Percentiles rank a stretch among this genome's conserved stretches.
phyloP scores from a whole-genome alignment of 2,329 filamentous ascomycete species.

The Alternaria angustiovoidea region DNA sequence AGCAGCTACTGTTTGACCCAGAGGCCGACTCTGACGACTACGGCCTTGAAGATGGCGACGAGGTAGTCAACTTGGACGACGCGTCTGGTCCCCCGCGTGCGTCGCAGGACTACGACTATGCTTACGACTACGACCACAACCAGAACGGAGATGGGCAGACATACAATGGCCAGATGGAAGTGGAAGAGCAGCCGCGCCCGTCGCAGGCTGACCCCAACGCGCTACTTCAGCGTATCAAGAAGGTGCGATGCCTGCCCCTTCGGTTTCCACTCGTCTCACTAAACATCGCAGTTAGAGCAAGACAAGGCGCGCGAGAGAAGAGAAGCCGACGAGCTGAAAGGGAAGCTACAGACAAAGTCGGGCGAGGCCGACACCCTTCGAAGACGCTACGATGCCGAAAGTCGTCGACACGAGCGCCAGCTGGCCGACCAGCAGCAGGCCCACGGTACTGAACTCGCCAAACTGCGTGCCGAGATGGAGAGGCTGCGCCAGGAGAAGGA shows the following conservation, averaged over 20 bases:
- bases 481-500: slow-evolving; percentile 70
- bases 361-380: slow-evolving; percentile 81
- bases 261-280: slow-evolving; percentile 17
- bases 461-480: slow-evolving; percentile 70
- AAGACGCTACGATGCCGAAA: slow-evolving; percentile 69
- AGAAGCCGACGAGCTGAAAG: slow-evolving; percentile 40
- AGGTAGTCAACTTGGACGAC: slow-evolving; percentile 57
- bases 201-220: slow-evolving; percentile 40
- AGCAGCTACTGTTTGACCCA: slow-evolving; percentile 2
- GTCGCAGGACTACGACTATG: neutral
- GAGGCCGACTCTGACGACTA: slow-evolving; percentile 52
- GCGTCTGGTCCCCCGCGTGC: slow-evolving; percentile 10
- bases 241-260: slow-evolving; percentile 33
- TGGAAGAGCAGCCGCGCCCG: slow-evolving; percentile 30
- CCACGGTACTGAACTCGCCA: slow-evolving; percentile 69
- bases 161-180: slow-evolving; percentile 24
- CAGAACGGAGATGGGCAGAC: neutral
- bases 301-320: slow-evolving; percentile 46
- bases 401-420: slow-evolving; percentile 69
- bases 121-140: neutral
- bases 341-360: slow-evolving; percentile 61
- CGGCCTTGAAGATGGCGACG: slow-evolving; percentile 55
- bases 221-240: slow-evolving; percentile 54
- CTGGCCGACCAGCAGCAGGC: slow-evolving; percentile 68
- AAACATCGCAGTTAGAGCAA: slow-evolving; percentile 52